phyloP scores from a whole-genome alignment of 805 yeast genomes.

The Tetrapisispora nanseiensis region DNA sequence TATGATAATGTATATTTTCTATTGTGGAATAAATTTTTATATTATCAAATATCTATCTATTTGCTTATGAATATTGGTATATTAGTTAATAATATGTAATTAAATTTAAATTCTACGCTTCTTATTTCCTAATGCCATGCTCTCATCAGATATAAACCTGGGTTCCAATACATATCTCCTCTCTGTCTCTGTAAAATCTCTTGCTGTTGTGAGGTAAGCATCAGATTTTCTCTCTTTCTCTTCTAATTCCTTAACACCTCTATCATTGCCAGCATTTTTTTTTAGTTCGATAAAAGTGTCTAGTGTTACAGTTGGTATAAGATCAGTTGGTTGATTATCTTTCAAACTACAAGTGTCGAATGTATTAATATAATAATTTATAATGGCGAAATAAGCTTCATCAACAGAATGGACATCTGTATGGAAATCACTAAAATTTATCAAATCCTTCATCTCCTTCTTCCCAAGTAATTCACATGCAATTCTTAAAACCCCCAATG shows the following conservation, averaged over 20 bases:
- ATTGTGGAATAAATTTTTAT: background rate
- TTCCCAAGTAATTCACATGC: conserved; percentile 40
- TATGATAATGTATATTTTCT: too few species aligned
- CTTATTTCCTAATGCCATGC: background rate
- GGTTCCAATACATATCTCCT: conserved; percentile 40
- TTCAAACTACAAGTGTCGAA: conserved; percentile 43
- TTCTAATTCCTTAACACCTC: conserved; percentile 21
- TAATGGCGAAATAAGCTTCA: conserved; percentile 45
- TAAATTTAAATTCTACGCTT: background rate
- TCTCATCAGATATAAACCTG: conserved; percentile 14
- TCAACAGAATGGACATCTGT: conserved; percentile 29
- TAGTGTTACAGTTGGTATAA: conserved; percentile 14
- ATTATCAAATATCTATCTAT: too few species aligned
- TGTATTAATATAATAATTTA: conserved; percentile 53
- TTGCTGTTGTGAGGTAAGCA: conserved; percentile 33
- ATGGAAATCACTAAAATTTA: conserved; percentile 19
- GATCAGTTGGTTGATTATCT: conserved; percentile 28
- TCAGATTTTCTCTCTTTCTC: conserved; percentile 34
- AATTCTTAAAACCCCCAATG: conserved; percentile 56
- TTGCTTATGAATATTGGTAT: background rate
- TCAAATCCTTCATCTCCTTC: background rate
- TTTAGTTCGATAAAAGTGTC: conserved; percentile 35
- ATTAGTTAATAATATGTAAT: background rate
- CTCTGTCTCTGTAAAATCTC: conserved; percentile 34
- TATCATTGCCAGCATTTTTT: conserved; percentile 35